phyloP scores from a whole-genome alignment of 1,284 basidiomycete species.

The Inonotus hispidus region DNA sequence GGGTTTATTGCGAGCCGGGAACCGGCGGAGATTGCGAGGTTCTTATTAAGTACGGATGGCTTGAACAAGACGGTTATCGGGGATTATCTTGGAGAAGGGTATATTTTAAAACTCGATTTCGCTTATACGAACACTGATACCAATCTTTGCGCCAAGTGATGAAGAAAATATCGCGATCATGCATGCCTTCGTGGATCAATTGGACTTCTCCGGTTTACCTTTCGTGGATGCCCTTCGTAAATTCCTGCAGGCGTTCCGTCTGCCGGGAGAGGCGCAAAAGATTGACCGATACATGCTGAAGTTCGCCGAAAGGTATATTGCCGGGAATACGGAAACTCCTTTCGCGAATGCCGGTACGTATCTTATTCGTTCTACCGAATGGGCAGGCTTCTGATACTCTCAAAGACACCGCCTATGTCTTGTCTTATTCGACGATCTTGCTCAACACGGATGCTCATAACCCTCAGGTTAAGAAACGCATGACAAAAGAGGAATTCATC shows the following conservation, averaged over 20 bases:
- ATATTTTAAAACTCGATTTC: conserved; percentile 5
- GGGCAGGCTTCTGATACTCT: not conserved
- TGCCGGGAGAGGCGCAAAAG: conserved; percentile 95
- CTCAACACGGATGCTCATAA: conserved; percentile 96
- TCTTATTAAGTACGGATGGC: conserved; percentile 88
- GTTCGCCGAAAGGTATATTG: conserved; percentile 93
- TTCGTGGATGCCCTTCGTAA: conserved; percentile 87
- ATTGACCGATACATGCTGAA: conserved; percentile 99
- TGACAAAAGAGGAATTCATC: conserved; percentile 87
- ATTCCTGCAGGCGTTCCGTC: conserved; percentile 90
- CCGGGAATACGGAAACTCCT: conserved; percentile 71
- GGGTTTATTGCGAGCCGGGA: conserved; percentile 80
- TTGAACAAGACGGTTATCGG: conserved; percentile 95
- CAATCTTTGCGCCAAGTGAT: conserved; percentile 47
- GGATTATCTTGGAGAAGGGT: conserved; percentile 97
- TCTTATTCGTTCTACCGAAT: not conserved
- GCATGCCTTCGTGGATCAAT: conserved; percentile 92
- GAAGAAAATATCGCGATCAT: conserved; percentile 85
- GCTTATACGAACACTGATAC: conserved; percentile 14
- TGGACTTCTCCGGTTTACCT: conserved; percentile 75
- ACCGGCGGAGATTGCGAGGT: conserved; percentile 81
- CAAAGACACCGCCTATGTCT: conserved; percentile 85
- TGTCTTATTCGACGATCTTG: conserved; percentile 91
- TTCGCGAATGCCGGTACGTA: conserved; percentile 76
- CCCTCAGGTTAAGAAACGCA: conserved; percentile 87